Base-by-base conservation (phyloP, 2,329 filamentous ascomycete genomes). In the Atkinsonella hypoxylon region DNA sequence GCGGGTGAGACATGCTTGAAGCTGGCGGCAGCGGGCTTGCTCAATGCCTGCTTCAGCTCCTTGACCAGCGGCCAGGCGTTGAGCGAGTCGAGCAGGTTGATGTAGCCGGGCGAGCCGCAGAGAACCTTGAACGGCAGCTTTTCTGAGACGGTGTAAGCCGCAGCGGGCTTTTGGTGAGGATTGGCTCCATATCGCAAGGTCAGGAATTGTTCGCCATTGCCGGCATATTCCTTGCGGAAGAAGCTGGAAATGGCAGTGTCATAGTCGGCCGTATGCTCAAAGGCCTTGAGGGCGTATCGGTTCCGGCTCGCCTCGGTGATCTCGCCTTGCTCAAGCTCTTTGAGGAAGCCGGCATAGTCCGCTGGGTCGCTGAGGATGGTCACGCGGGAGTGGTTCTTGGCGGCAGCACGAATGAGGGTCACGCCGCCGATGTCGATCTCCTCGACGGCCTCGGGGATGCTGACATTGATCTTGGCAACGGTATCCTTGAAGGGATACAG, bases 1-100 rank as follows among this genome's bases (percentile, higher is more conserved):
- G 93, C 93, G 18, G 93, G 93, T 10, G 93, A 98, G 55, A 97
- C 93, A 67, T 98, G 93, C 81, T 96, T 98, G 83, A 98, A 98
- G 67, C 89, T 95, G 56, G 93, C 91, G 31, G 93, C 93, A 49
- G 93, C 93, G 34, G 93, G 88, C 67, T 85, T 83, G 59, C 85
- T 84, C 20, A 97, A 82, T 20, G 91, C 89, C 59, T 85, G 75
- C 76, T 89, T 94, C 62, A 98, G 80, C 74, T 98, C 93, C 77
- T 95, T 95, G 52, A 98, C 93, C 54, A 98, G 74, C 7, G 89
- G 87, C 93, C 93, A 98, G 59, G 89, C 89, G 70, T 98, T 98
- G 60, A 98, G 79, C 47, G 89, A 88, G 70, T 98, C 93, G 46
- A 98, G 81, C 47, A 98, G 78, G 74, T 98, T 98, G 75, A 98